phyloP scores from a whole-genome alignment of 2,329 filamentous ascomycete genomes.

The Pestalotiopsis sp. region DNA sequence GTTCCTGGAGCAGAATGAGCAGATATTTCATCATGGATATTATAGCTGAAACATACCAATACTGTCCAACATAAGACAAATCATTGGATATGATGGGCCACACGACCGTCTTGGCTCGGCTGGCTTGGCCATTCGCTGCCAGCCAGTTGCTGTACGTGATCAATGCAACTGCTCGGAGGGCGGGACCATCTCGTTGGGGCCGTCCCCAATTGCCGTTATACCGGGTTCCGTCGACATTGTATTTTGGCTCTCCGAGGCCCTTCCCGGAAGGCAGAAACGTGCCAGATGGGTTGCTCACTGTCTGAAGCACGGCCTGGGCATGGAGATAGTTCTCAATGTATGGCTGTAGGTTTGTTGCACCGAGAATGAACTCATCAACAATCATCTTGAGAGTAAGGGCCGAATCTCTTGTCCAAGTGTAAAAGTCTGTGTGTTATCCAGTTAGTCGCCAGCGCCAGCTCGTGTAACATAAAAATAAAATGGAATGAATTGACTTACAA shows the following conservation, averaged over 20 bases:
- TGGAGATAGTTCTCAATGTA: constrained; percentile 55
- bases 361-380: constrained; percentile 52
- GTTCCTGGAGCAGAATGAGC: constrained; percentile 36
- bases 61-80: constrained; percentile 56
- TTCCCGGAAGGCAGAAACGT: constrained; percentile 42
- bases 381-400: constrained; percentile 55
- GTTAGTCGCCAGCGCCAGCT: neutral
- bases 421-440: constrained; percentile 47
- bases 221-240: constrained; percentile 50
- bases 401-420: constrained; percentile 60
- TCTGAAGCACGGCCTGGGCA: constrained; percentile 54
- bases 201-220: constrained; percentile 58
- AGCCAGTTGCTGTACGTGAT: constrained; percentile 57
- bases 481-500: constrained; percentile 42
- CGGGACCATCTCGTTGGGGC: constrained; percentile 62
- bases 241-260: constrained; percentile 60
- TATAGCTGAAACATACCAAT: constrained; percentile 38
- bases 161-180: constrained; percentile 59
- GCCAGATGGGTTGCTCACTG: constrained; percentile 55
- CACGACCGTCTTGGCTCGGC: constrained; percentile 43
- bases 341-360: constrained; percentile 44
- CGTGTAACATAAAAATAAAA: neutral
- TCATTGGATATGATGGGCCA: constrained; percentile 62
- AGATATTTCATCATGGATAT: neutral
- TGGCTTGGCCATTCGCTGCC: constrained; percentile 43